phyloP scores from a whole-genome alignment of 2,329 filamentous ascomycete genomes.

The Davidsoniella neocaledoniae region DNA sequence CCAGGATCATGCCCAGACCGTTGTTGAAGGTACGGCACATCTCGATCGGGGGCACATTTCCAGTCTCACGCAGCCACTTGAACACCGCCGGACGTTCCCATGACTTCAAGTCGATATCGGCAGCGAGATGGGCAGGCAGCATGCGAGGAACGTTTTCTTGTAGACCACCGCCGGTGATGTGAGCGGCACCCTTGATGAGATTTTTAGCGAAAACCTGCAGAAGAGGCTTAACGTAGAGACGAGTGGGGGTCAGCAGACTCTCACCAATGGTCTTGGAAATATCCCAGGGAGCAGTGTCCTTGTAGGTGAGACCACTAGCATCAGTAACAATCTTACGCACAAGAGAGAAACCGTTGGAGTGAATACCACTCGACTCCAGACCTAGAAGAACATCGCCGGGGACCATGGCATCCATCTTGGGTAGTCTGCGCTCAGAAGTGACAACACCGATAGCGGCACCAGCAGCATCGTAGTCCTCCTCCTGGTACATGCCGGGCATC shows the following conservation, averaged over 20 bases:
- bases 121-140: constrained; percentile 62
- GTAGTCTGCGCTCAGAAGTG: constrained; percentile 50
- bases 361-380: constrained; percentile 68
- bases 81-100: constrained; percentile 72
- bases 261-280: constrained; percentile 46
- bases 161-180: constrained; percentile 91
- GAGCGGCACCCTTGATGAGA: constrained; percentile 78
- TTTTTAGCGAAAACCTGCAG: constrained; percentile 46
- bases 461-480: constrained; percentile 81
- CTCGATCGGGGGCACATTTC: constrained; percentile 58
- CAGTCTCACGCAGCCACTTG: constrained; percentile 61
- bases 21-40: constrained; percentile 92
- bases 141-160: constrained; percentile 90
- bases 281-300: constrained; percentile 63
- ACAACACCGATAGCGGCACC: constrained; percentile 83
- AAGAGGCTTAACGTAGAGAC: constrained; percentile 79
- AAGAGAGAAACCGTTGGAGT: constrained; percentile 97
- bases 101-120: constrained; percentile 57
- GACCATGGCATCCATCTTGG: constrained; percentile 57
- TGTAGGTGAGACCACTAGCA: constrained; percentile 52
- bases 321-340: constrained; percentile 69
- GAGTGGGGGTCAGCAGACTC: constrained; percentile 71
- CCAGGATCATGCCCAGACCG: constrained; percentile 84
- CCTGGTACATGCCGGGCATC: constrained; percentile 89
- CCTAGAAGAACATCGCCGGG: constrained; percentile 75